Evolutionary conservation across 306 rosid species (phyloP).

Genomic region (Cucurbita argyrosperma): DNA sequence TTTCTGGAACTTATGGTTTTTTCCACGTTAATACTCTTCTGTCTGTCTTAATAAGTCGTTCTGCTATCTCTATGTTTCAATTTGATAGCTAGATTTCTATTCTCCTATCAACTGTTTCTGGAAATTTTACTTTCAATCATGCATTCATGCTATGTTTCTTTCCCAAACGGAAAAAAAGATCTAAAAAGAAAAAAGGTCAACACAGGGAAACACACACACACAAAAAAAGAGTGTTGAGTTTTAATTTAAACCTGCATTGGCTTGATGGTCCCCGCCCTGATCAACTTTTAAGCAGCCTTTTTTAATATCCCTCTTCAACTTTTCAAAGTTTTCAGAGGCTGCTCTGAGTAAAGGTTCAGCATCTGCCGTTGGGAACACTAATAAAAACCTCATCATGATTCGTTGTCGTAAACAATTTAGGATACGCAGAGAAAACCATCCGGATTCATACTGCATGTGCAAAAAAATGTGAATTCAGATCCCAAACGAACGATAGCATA

Average conservation of each 20-base stretch:
- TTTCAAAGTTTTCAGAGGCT: constrained; percentile 59
- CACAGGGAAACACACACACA: neutral
- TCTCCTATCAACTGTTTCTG: neutral
- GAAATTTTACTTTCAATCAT: neutral
- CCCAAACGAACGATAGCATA: neutral
- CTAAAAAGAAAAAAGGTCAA: neutral
- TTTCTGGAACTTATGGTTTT: neutral
- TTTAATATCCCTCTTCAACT: constrained; percentile 36
- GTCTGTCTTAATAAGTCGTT: neutral
- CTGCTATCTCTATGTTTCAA: neutral
- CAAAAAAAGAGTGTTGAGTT: neutral
- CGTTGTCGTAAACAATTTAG: constrained; percentile 53
- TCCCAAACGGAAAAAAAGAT: neutral
- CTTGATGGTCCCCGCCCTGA: constrained; percentile 29
- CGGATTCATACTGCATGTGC: constrained; percentile 48
- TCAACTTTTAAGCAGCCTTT: constrained; percentile 27
- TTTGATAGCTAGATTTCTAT: neutral
- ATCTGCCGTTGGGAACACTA: constrained; percentile 52
- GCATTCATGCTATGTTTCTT: neutral
- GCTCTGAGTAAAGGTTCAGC: constrained; percentile 48
- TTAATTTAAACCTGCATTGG: constrained; percentile 37
- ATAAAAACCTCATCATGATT: constrained; percentile 55
- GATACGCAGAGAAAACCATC: constrained; percentile 54
- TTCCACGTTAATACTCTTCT: neutral
- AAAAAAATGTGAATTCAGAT: constrained; percentile 2